phyloP scores from a whole-genome alignment of 768 basidiomycete genomes.

The Lepiota brunneoincarnata region DNA sequence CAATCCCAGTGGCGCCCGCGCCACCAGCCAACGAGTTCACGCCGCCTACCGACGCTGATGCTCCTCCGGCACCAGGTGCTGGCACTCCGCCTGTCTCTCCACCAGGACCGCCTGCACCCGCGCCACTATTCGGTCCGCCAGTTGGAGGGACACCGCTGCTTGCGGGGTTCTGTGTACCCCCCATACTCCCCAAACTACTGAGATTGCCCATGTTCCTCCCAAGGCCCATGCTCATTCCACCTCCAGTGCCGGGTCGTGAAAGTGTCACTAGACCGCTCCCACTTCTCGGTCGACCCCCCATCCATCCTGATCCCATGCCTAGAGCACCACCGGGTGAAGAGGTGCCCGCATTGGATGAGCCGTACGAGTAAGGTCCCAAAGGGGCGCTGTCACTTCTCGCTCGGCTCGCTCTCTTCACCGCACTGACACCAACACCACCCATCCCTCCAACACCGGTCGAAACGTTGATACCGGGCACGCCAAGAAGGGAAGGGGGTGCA shows the following conservation, averaged over 20 bases:
- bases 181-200: not conserved
- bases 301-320: conserved; percentile 22
- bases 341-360: conserved; percentile 8
- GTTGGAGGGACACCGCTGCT: not conserved
- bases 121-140: not conserved
- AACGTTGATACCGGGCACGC: conserved; percentile 1
- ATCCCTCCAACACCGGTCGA: conserved; percentile 1
- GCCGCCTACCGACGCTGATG: not conserved
- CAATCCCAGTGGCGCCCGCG: not conserved
- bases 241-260: conserved; percentile 1
- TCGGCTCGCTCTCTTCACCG: conserved; percentile 42
- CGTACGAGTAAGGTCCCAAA: conserved; percentile 44
- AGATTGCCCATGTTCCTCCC: conserved; percentile 11
- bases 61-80: not conserved
- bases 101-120: not conserved
- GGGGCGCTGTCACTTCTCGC: conserved; percentile 69
- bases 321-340: conserved; percentile 20
- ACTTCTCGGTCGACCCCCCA: conserved; percentile 44
- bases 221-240: conserved; percentile 13
- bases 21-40: not conserved
- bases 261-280: conserved; percentile 42
- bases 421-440: conserved; percentile 16
- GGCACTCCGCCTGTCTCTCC: not conserved
- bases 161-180: not conserved
- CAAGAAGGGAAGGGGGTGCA: conserved; percentile 6